A percentile compares a stretch with the other conserved stretches of the same genome.
These are phyloP conservation scores for Arxiozyma bovina DNA, from an alignment of 1,139 yeast genomes.

Conservation along the genomic window DNA sequence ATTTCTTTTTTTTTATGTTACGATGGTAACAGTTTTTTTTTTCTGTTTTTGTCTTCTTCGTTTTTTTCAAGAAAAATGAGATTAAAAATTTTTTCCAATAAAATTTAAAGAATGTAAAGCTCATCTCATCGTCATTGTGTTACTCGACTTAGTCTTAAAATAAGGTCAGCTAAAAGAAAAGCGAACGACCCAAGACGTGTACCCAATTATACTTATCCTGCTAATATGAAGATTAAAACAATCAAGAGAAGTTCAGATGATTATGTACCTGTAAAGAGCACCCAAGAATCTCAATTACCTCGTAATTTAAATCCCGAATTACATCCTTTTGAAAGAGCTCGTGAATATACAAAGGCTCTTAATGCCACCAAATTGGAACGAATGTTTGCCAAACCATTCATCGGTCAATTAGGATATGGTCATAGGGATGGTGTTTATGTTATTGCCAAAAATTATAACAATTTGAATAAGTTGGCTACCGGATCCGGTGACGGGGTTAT, in stretches of 20 bases:
- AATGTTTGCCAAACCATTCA: constrained; percentile 95
- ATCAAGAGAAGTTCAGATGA: constrained; percentile 83
- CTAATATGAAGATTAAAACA: constrained; percentile 67
- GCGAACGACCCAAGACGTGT: not conserved
- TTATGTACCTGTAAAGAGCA: constrained; percentile 83
- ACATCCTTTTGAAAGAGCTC: constrained; percentile 94
- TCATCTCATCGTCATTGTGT: not conserved
- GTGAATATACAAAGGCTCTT: constrained; percentile 90
- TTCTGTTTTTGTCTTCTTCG: not conserved
- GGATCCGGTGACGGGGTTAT: constrained; percentile 94
- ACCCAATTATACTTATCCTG: not conserved
- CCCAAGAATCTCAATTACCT: constrained; percentile 80
- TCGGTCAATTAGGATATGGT: constrained; percentile 91
- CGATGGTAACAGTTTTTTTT: not conserved
- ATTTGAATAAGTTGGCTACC: constrained; percentile 70
- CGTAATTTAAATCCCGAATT: constrained; percentile 88
- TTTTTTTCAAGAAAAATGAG: not conserved
- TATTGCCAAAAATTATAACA: constrained; percentile 67
- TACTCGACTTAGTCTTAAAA: too few species aligned
- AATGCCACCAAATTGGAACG: constrained; percentile 93
- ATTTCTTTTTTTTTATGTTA: too few species aligned
- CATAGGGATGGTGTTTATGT: constrained; percentile 94
- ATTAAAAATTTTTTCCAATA: not conserved
- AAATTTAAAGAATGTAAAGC: not conserved
- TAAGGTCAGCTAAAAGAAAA: not conserved